Evolutionary conservation across 257 asterid genomes (phyloP), one percentile per base, ranked within the genome.

Genomic region (Voacanga thouarsii): DNA sequence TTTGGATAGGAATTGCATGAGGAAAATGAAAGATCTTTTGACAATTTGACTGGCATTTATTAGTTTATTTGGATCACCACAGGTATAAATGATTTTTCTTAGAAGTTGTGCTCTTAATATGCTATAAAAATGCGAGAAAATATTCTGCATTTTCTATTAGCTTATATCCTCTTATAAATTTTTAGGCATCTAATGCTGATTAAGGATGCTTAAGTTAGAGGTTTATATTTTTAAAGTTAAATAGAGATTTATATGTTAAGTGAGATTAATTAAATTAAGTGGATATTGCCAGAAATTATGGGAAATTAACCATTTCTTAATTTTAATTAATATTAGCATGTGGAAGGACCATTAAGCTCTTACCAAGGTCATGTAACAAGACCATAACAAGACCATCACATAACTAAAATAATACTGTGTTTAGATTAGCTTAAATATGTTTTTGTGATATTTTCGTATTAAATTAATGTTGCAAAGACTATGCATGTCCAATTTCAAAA

Each of bases 11-110:
- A 92, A 84, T 88, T 96, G 86, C 99, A 96, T 85, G 97, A 92
- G 85, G 99, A 96, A 89, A 96, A 96, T 75, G 99, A 96, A 87
- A 93, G 91, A 83, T 89, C 93, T 87, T 96, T 96, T 76, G 99
- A 88, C 81, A 90, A 92, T 78, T 88, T 96, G 88, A 96, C 98
- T 15, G 99, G 90, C 95, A 57, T n/a, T n/a, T n/a, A n/a, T n/a
- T n/a, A 85, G 96, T 41, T 65, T 80, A 79, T 91, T 92, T 82
- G 99, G 87, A 84, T 89, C 98, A 55, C 92, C 92, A 18, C 97
- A 92, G 99, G 99, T 92, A 75, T 24, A 11, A 50, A 18, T 75
- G 28, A 43, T 41, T 41, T 21, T 18, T 28, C 51, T 74, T 55
- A n/a, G n/a, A n/a, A n/a, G n/a, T n/a, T n/a, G 16, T 16, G 41